phyloP scores from a whole-genome alignment of 2,329 filamentous ascomycete genomes.

The Chrysoporthe puriensis region DNA sequence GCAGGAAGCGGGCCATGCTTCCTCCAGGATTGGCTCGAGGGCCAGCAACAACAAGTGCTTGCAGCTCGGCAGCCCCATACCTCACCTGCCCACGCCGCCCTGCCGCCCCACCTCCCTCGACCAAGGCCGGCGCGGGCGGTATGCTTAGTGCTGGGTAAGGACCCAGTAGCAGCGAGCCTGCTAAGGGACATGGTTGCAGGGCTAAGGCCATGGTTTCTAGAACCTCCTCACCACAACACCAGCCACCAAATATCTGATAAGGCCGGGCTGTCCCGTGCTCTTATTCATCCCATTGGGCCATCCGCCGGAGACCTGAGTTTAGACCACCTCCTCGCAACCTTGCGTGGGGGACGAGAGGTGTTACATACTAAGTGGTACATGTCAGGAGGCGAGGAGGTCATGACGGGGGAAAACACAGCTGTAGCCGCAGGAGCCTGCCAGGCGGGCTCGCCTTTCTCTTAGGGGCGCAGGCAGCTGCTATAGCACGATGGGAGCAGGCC shows the following conservation, averaged over 20 bases:
- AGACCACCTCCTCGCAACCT: background rate
- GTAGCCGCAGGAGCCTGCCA: too few species aligned
- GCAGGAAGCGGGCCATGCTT: conserved; percentile 15
- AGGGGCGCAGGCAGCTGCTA: too few species aligned
- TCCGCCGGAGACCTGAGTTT: background rate
- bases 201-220: conserved; percentile 2
- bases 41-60: conserved; percentile 1
- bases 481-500: background rate
- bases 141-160: too few species aligned
- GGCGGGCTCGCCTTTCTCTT: too few species aligned
- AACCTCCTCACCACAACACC: background rate
- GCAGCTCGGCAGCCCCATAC: conserved; percentile 3
- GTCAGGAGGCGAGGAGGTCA: background rate
- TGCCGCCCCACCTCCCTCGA: background rate
- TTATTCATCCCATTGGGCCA: background rate
- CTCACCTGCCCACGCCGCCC: background rate
- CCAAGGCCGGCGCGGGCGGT: too few species aligned
- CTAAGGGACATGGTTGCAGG: background rate
- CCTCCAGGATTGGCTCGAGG: conserved; percentile 12
- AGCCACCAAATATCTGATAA: conserved; percentile 1
- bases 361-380: too few species aligned
- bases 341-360: too few species aligned
- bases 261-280: conserved; percentile 1
- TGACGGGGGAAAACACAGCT: background rate
- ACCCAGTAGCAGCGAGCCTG: background rate